Evolutionary conservation across 148 eudicot genomes (phyloP), one percentile per base, ranked within the genome.

Genomic region (Silene conica): DNA sequence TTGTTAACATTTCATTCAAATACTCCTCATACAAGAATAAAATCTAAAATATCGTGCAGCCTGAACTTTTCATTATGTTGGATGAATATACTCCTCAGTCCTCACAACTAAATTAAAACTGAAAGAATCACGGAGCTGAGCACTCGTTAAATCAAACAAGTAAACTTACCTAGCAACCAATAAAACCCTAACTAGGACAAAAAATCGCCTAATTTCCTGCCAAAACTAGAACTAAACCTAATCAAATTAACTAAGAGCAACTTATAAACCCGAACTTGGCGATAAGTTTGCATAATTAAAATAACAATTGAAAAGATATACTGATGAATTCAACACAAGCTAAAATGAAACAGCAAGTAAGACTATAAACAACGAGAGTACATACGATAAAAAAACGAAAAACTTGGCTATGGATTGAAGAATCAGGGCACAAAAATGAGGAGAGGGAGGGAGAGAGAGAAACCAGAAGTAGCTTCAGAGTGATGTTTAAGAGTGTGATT

Each of bases 221-320:
- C 1, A 58, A 58, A 20, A 58, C 62, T 58, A 58, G 19, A 20
- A 58, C 62, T 58, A 19, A 58, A 19, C 62, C 62, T 18, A 58
- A 58, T 58, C 62, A 19, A 58, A 57, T 8, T 5, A 56, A 57
- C 21, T 7, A 57, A 57, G 22, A n/a, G 61, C 6, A 57, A 57
- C 61, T 18, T 16, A 57, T 57, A 57, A 57, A 57, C 22, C 61
- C 61, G n/a, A 57, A 57, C 20, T 57, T 57, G 10, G 10, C 61
- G 8, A 57, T 20, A 57, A 57, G 19, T 3, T 18, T 16, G 61
- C 20, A 20, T 22, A 57, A 57, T 57, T 57, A 18, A 16, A 57
- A 57, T 57, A 57, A 57, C 61, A 57, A 18, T 57, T 57, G 61
- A 57, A 7, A 57, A 57, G 61, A 16, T n/a, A 57, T n/a, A 57